A percentile compares a stretch with the other conserved stretches of the same genome.
phyloP scores from a whole-genome alignment of 176 grass and related monocot species.

The Pontederia crassipes region DNA sequence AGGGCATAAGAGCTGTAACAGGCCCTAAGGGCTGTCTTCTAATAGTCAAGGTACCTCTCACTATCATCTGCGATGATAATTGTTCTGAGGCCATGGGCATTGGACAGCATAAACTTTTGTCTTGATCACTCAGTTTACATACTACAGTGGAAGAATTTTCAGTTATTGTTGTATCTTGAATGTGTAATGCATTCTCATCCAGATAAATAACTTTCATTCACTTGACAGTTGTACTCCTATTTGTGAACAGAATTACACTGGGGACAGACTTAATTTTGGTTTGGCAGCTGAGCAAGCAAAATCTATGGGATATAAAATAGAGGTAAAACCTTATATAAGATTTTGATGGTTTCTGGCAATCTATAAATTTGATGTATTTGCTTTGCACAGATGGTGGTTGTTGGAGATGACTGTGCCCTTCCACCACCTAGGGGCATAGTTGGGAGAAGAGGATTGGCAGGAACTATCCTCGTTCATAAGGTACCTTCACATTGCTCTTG shows the following conservation, averaged over 20 bases:
- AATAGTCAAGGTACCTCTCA: constrained; percentile 69
- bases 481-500: constrained; percentile 24
- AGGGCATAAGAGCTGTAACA: constrained; percentile 98
- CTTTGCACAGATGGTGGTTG: constrained; percentile 78
- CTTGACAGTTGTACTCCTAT: background rate
- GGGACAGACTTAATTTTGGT: constrained; percentile 99
- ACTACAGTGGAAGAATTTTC: background rate
- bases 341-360: background rate
- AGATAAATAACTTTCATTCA: background rate
- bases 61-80: constrained; percentile 2
- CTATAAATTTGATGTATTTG: constrained; percentile 20
- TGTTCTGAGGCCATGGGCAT: background rate
- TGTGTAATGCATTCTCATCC: constrained; percentile 17
- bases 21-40: constrained; percentile 95
- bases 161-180: constrained; percentile 21
- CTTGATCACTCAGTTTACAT: constrained; percentile 11
- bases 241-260: constrained; percentile 82
- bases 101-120: background rate
- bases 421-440: constrained; percentile 86
- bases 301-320: constrained; percentile 97
- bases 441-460: constrained; percentile 97
- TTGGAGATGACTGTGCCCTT: constrained; percentile 98
- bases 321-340: constrained; percentile 38
- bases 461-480: constrained; percentile 91
- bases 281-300: constrained; percentile 97